phyloP scores from a whole-genome alignment of 2,329 filamentous ascomycete species.

The Hypoxylon sp. region DNA sequence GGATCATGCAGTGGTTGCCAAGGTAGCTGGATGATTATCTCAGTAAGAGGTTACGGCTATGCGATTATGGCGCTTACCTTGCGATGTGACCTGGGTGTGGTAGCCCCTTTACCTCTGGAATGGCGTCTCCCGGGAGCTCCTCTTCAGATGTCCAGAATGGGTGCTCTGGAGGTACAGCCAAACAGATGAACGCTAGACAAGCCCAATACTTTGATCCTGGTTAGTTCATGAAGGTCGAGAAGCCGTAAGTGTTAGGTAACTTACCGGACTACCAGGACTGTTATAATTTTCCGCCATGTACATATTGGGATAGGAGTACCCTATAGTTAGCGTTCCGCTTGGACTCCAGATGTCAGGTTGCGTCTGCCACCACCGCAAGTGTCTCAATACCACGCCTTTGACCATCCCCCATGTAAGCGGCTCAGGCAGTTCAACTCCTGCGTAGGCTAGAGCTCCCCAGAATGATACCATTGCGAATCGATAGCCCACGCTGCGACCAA shows the following conservation, averaged over 20 bases:
- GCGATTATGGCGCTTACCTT: conserved; percentile 54
- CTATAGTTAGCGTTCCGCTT: conserved; percentile 80
- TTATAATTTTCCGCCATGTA: conserved; percentile 88
- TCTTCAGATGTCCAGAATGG: conserved; percentile 81
- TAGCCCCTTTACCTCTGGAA: conserved; percentile 72
- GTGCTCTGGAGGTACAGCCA: conserved; percentile 76
- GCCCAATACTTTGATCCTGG: conserved; percentile 75
- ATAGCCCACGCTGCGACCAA: conserved; percentile 82
- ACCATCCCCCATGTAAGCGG: conserved; percentile 84
- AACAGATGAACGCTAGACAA: conserved; percentile 80
- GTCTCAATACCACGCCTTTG: conserved; percentile 79
- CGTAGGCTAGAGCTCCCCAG: conserved; percentile 83
- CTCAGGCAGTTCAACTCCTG: conserved; percentile 77
- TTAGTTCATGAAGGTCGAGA: conserved; percentile 13
- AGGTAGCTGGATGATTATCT: conserved; percentile 61
- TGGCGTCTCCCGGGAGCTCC: conserved; percentile 66
- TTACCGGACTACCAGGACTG: conserved; percentile 74
- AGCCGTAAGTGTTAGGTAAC: conserved; percentile 33
- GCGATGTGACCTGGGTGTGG: conserved; percentile 80
- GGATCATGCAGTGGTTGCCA: conserved; percentile 81
- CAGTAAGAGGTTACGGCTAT: conserved; percentile 6
- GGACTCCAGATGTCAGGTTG: conserved; percentile 81
- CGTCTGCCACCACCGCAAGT: conserved; percentile 84
- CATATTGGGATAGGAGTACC: conserved; percentile 84
- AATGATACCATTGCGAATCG: conserved; percentile 89